Evolutionary conservation across 2,329 filamentous ascomycete species (phyloP), one percentile per base, ranked within the genome.

Genomic region (Aureobasidium sp.): DNA sequence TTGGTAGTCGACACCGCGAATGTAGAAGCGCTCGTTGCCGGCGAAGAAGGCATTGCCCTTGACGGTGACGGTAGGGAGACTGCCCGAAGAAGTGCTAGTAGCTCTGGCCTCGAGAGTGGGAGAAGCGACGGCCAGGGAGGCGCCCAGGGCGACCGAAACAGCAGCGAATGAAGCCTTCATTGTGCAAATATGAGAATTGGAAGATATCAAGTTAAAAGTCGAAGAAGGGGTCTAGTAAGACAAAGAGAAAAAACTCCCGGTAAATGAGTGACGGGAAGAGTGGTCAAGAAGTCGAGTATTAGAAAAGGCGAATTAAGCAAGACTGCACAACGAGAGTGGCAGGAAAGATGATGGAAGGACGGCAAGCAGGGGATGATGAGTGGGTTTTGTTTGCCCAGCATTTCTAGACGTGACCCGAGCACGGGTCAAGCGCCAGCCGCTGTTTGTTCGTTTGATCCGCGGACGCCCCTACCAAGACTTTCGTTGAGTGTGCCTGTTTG

Each of bases 31-130:
- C 54, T 83, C 69, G 63, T 81, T 70, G 63, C 84, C 85, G 65
- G 83, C 79, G 73, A 84, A 87, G 78, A 88, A 87, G 63, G 85
- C 80, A 72, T 86, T 86, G 71, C 84, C 83, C 76, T 85, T 84
- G 68, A 86, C 81, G 30, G 80, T 82, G 69, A 87, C 77, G 21
- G 81, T 73, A n/a, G 81, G 81, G 41, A 84, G 69, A 48, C 75
- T 78, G 67, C 72, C 67, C 32, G 71, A 71, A 66, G 76, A 74
- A 75, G 77, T 72, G 39, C 44, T 41, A 72, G 67, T 62, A 57
- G 70, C 66, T 69, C 74, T 65, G 25, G 69, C 69, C 63, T 71
- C 67, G 37, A 74, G 58, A 48, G 73, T 69, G 21, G 77, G 71
- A 66, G 75, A 65, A 37, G 72, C 72, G 64, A 77, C 81, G 54